A percentile compares a stretch with the other conserved stretches of the same genome.
Evolutionary conservation across 139 green algal genomes (phyloP).

Genomic region (Coccomyxa sp.): DNA sequence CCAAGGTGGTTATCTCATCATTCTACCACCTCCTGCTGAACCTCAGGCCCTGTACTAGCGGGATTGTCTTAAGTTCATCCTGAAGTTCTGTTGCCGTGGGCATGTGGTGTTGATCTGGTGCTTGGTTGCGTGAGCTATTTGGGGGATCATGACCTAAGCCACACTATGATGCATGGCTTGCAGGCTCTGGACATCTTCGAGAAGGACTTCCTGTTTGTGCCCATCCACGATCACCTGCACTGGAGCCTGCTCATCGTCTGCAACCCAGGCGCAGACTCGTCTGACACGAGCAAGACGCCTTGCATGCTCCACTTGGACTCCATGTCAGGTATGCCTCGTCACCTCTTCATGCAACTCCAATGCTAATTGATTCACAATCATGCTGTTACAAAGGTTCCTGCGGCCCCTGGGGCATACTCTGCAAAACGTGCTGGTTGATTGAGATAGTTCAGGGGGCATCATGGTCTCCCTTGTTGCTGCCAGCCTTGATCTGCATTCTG

Average conservation of each 20-base stretch:
- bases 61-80: not conserved
- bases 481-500: too few species aligned
- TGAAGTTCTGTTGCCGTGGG: not conserved
- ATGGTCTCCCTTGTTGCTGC: too few species aligned
- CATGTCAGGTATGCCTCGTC: slow-evolving; percentile 37
- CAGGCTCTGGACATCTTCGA: slow-evolving; percentile 73
- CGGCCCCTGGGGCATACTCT: too few species aligned
- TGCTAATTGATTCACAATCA: too few species aligned
- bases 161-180: not conserved
- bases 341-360: not conserved
- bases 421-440: too few species aligned
- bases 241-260: slow-evolving; percentile 87
- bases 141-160: not conserved
- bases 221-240: slow-evolving; percentile 83
- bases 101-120: too few species aligned
- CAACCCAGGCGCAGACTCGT: slow-evolving; percentile 46
- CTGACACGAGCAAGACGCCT: slow-evolving; percentile 3
- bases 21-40: not conserved
- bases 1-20: slow-evolving; percentile 46
- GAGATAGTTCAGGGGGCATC: too few species aligned
- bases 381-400: too few species aligned
- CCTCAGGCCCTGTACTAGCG: not conserved
- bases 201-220: slow-evolving; percentile 88
- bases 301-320: slow-evolving; percentile 80
- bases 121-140: not conserved